These are phyloP conservation scores for Nyctanthes arbortristis DNA, from an alignment of 257 asterid species.

Conservation along the genomic window DNA sequence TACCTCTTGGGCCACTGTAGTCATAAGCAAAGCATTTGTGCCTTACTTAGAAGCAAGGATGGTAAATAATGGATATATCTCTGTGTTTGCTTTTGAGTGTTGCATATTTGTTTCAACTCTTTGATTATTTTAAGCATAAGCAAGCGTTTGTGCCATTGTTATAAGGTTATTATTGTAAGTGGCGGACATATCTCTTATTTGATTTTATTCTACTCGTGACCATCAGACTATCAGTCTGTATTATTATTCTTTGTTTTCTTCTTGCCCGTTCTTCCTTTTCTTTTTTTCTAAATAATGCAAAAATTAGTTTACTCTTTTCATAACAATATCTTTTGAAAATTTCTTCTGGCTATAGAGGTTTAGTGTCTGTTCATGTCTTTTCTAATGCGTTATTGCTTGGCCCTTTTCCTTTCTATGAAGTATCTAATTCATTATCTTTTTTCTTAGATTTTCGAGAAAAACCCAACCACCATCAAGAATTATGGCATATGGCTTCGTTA, in stretches of 20 bases:
- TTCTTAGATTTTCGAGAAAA: slow-evolving; percentile 76
- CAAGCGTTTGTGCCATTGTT: no score
- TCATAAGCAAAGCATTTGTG: no score
- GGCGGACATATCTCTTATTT: no score
- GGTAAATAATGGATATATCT: neutral
- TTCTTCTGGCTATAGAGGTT: neutral
- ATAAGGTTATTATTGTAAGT: no score
- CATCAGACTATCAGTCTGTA: neutral
- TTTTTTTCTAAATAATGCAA: no score
- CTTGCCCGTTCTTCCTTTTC: neutral
- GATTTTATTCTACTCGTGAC: no score
- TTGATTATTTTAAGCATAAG: no score
- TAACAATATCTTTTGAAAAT: neutral
- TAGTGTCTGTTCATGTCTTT: neutral
- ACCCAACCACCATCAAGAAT: slow-evolving; percentile 86
- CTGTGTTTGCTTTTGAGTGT: neutral
- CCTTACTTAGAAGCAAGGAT: neutral
- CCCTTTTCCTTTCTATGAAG: neutral
- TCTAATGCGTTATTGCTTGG: neutral
- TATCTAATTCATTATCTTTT: neutral
- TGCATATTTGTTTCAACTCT: no score
- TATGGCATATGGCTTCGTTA: slow-evolving; percentile 87
- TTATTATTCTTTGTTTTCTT: neutral
- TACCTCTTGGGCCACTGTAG: no score
- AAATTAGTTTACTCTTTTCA: neutral